Conservation (phyloP, 2,329 filamentous ascomycete genomes). For the Paramyrothecium sp. region DNA sequence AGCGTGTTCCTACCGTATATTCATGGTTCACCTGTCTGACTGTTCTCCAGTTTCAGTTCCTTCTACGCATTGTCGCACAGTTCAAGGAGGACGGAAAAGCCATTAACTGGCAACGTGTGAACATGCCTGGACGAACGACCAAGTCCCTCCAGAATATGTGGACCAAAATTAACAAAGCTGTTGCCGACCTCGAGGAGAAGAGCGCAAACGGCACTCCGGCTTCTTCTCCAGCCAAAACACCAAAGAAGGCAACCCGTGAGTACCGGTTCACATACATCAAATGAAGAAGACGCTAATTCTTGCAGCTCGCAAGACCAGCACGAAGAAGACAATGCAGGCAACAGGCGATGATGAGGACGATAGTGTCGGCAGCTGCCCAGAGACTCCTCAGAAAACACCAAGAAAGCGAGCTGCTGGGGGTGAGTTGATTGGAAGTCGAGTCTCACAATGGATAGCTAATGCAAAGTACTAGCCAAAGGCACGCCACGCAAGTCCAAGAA, state of each 20-base stretch:
- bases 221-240: constrained; percentile 6
- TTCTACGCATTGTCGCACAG: constrained; percentile 33
- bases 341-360: constrained; percentile 7
- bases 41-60: constrained; percentile 26
- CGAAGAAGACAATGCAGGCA: constrained; percentile 17
- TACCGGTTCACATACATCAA: neutral
- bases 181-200: constrained; percentile 30
- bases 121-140: constrained; percentile 33
- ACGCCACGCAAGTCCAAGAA: constrained; percentile 14
- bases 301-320: constrained; percentile 18
- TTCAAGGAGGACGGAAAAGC: constrained; percentile 26
- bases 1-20: neutral
- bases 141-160: constrained; percentile 37
- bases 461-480: constrained; percentile 10
- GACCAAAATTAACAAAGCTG: constrained; percentile 32
- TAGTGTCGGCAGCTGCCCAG: constrained; percentile 1
- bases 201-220: constrained; percentile 3
- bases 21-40: neutral
- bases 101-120: constrained; percentile 33
- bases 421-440: constrained; percentile 6
- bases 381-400: constrained; percentile 8
- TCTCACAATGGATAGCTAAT: neutral
- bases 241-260: constrained; percentile 22
- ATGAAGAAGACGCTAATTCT: neutral
- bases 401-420: constrained; percentile 16